Evolutionary conservation across 345 rosid genomes (phyloP).

Genomic region (Bruguiera sexangula): DNA sequence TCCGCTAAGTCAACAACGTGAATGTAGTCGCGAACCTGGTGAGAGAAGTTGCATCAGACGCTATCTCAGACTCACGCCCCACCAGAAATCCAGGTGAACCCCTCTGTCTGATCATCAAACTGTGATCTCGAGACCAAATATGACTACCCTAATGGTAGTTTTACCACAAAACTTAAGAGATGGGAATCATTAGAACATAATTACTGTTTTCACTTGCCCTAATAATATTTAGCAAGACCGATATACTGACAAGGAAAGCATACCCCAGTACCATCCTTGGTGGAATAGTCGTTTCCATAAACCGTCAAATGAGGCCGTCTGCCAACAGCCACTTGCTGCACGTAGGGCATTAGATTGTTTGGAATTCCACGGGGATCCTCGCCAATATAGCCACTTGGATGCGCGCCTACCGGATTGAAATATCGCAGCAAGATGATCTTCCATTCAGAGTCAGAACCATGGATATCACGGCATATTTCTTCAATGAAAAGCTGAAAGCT

Average conservation of each 20-base stretch:
- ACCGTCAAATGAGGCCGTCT: constrained; percentile 77
- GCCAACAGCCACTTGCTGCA: constrained; percentile 96
- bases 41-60: constrained; percentile 2
- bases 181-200: neutral
- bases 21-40: constrained; percentile 92
- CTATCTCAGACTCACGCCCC: no score
- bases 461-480: constrained; percentile 84
- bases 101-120: neutral
- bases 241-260: constrained; percentile 13
- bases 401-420: constrained; percentile 99
- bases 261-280: constrained; percentile 98
- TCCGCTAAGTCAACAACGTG: constrained; percentile 92
- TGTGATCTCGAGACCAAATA: no score
- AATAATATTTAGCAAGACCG: neutral
- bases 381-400: constrained; percentile 86
- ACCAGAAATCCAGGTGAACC: neutral
- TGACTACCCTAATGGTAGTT: no score
- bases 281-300: constrained; percentile 78
- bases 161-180: neutral
- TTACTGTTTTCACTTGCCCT: neutral
- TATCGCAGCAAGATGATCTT: constrained; percentile 90
- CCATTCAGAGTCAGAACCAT: constrained; percentile 72
- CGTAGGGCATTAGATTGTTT: constrained; percentile 98
- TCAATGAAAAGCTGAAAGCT: constrained; percentile 81
- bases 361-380: constrained; percentile 98